These are phyloP conservation scores for Musa troglodytarum DNA, from an alignment of 176 grass and related monocot species.

Conservation along the genomic window DNA sequence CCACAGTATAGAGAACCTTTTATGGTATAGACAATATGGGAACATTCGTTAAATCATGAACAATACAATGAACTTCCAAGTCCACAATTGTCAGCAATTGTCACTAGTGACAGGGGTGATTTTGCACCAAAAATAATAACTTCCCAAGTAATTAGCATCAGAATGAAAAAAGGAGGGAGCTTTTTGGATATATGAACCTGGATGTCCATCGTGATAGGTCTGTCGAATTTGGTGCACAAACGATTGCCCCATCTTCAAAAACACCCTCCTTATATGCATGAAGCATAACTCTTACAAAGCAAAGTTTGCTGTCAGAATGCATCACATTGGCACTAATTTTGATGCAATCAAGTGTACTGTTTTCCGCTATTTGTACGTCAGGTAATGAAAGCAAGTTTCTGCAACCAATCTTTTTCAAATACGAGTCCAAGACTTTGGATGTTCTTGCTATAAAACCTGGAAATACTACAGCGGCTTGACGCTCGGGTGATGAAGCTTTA, in stretches of 20 bases:
- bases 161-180: background rate
- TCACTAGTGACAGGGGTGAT: background rate
- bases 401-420: constrained; percentile 38
- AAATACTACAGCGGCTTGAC: constrained; percentile 15
- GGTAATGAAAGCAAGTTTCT: constrained; percentile 21
- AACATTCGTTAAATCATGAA: background rate
- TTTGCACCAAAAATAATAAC: background rate
- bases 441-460: constrained; percentile 48
- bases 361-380: constrained; percentile 10
- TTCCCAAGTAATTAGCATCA: background rate
- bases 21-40: no score
- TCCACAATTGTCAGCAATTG: background rate
- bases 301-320: constrained; percentile 25
- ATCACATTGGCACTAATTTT: constrained; percentile 1
- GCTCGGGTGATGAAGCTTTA: constrained; percentile 7
- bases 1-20: no score
- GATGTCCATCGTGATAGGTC: constrained; percentile 72
- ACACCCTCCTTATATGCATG: constrained; percentile 63
- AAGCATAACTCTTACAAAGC: constrained; percentile 62
- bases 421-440: constrained; percentile 31
- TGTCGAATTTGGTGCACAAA: constrained; percentile 55
- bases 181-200: constrained; percentile 33
- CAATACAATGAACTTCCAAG: background rate
- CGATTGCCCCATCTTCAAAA: constrained; percentile 74
- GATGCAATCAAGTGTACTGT: constrained; percentile 19